Evolutionary conservation across 2,329 filamentous ascomycete species (phyloP), one percentile per base, ranked within the genome.

Genomic region (Ceratocystis colombiana): DNA sequence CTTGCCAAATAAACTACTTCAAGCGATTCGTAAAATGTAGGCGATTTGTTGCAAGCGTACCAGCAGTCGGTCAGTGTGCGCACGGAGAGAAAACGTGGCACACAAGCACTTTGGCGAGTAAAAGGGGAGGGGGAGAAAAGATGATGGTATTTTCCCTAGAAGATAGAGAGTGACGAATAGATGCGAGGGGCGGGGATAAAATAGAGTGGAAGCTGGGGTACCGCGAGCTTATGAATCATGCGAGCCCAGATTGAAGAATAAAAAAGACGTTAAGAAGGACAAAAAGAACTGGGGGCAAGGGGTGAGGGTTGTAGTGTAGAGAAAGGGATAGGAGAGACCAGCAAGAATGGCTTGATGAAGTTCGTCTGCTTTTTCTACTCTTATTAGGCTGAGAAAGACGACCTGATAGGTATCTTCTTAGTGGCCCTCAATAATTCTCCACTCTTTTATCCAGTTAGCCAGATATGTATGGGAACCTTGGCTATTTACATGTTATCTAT

Each of bases 11-110:
- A 59, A 37, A 22, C 46, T 33, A 17, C 28, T 33, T 17, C 8
- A 62, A 62, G 20, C n/a, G 61, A 62, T 5, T 28, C 25, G 37
- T 17, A 6, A 28, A 53, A 25, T 53, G 48, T 25, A 25, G 48
- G 20, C 48, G 55, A n/a, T 10, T 59, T 37, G 30, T 10, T 59
- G 28, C 55, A 59, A 33, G 28, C 28, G 30, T 30, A 59, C 12
- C 30, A 59, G 55, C 28, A 37, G 55, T n/a, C 15, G 5, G 48
- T 20, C 28, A 30, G 22, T 37, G 55, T n/a, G 30, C 55, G 30
- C 28, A 33, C 55, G 30, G 28, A 37, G 55, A 59, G 28, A 59
- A 59, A 59, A 59, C 55, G 55, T 59, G 55, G 55, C 55, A 59
- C 28, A 59, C 55, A 8, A 30, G 55, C n/a, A 59, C 33, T 20